Percentiles rank a stretch among this genome's conserved stretches.
phyloP scores from a whole-genome alignment of 164 flowering plant genomes.

The Malania oleifera region DNA sequence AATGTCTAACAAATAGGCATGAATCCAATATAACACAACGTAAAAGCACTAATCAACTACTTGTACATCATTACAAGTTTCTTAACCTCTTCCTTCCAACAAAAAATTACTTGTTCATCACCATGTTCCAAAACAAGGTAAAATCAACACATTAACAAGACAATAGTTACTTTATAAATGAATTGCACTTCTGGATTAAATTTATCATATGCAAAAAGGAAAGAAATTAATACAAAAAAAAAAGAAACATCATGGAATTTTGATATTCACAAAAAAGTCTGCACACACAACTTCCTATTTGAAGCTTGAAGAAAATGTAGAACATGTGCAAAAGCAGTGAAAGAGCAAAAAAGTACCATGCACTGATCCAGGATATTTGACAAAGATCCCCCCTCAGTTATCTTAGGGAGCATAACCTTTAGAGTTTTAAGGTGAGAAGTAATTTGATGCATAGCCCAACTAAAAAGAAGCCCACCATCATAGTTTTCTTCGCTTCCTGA shows the following conservation, averaged over 20 bases:
- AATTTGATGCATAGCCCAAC: conserved; percentile 98
- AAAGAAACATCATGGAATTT: background rate
- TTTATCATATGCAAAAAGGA: background rate
- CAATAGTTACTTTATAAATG: no score
- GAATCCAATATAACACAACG: no score
- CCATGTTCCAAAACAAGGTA: no score
- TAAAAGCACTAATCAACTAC: no score
- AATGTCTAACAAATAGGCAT: no score
- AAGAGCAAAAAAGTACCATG: conserved; percentile 54
- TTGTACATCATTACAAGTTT: no score
- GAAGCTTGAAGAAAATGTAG: background rate
- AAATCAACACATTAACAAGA: no score
- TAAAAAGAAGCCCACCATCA: conserved; percentile 97
- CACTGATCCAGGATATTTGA: conserved; percentile 89
- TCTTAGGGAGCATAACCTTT: conserved; percentile 84
- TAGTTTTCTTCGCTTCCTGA: conserved; percentile 96
- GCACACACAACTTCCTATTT: background rate
- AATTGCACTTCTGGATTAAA: no score
- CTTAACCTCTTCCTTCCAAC: no score
- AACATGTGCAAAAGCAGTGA: background rate
- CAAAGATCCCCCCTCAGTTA: conserved; percentile 86
- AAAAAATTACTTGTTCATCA: no score
- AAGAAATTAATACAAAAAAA: background rate
- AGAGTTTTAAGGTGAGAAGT: conserved; percentile 76
- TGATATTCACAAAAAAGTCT: background rate